A percentile compares a stretch with the other conserved stretches of the same genome.
Evolutionary conservation across 1,284 basidiomycete species (phyloP).

Genomic region (Xerocomus amazonicus): DNA sequence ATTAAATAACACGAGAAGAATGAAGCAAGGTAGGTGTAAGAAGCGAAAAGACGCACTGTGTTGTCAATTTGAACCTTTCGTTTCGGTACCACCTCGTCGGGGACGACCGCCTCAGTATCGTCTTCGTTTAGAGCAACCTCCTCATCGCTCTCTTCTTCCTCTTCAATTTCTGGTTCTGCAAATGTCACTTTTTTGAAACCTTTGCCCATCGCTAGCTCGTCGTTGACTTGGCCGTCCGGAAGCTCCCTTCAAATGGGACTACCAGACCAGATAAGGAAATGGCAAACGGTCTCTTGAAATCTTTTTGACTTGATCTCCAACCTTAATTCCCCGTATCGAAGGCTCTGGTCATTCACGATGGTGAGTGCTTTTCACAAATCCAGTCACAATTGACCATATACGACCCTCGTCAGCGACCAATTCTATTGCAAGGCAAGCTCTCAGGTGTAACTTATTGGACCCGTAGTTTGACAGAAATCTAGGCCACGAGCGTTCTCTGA

Average conservation of each 20-base stretch:
- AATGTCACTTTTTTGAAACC: conserved; percentile 5
- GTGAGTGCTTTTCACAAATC: neutral
- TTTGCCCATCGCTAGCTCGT: conserved; percentile 15
- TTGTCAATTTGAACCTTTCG: conserved; percentile 85
- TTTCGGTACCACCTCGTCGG: conserved; percentile 72
- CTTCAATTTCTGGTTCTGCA: conserved; percentile 25
- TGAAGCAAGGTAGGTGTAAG: too few species aligned
- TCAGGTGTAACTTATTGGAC: neutral
- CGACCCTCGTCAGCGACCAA: conserved; percentile 24
- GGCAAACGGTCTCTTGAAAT: neutral
- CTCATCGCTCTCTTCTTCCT: conserved; percentile 39
- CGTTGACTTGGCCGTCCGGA: neutral
- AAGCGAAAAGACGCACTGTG: conserved; percentile 46
- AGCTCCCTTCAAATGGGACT: neutral
- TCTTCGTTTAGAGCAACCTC: conserved; percentile 75
- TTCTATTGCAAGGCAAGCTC: conserved; percentile 30
- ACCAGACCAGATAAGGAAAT: conserved; percentile 18
- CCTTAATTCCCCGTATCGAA: neutral
- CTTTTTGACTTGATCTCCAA: conserved; percentile 13
- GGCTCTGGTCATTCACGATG: conserved; percentile 13
- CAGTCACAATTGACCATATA: neutral
- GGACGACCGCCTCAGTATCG: conserved; percentile 53
- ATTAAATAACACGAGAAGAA: neutral
- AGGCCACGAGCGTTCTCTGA: conserved; percentile 98
- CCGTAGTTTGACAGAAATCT: conserved; percentile 12